A percentile compares a stretch with the other conserved stretches of the same genome.
Conservation (phyloP, 1,139 yeast genomes). For the Diutina ranongensis region DNA sequence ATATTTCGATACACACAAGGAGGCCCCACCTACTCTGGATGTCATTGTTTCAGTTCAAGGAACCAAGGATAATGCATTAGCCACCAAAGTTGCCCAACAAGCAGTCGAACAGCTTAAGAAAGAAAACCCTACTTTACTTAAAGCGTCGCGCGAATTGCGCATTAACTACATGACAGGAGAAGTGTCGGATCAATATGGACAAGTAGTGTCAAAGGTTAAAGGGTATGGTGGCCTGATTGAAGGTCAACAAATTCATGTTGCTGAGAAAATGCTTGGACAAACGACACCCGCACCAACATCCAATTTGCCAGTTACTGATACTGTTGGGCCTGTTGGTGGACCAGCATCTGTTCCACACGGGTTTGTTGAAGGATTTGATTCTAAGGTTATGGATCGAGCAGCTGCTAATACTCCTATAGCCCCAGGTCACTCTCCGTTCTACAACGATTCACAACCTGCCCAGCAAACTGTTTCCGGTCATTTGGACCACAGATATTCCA, state of each 20-base stretch:
- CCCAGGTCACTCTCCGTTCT: neutral
- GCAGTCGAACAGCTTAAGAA: slow-evolving; percentile 4
- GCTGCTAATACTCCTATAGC: too few species aligned
- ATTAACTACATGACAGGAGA: neutral
- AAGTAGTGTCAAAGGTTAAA: neutral
- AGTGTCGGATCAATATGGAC: slow-evolving; percentile 1
- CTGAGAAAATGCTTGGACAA: too few species aligned
- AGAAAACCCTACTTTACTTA: neutral
- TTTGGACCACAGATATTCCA: neutral
- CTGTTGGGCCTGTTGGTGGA: neutral
- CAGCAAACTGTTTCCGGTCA: neutral
- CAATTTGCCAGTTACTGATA: too few species aligned
- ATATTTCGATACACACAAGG: neutral
- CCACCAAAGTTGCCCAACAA: slow-evolving; percentile 3
- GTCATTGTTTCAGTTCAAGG: slow-evolving; percentile 3
- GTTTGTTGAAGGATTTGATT: neutral
- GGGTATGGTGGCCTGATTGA: slow-evolving; percentile 1
- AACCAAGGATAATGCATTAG: neutral
- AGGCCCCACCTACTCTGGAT: neutral
- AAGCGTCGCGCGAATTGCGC: neutral
- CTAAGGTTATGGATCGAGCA: too few species aligned
- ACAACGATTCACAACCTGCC: neutral
- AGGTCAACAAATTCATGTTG: neutral
- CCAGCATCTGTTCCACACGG: neutral
- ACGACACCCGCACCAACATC: too few species aligned